Percentiles rank a stretch among this genome's conserved stretches.
Evolutionary conservation across 1,284 basidiomycete species (phyloP).

Genomic region (Vanrija humicola): DNA sequence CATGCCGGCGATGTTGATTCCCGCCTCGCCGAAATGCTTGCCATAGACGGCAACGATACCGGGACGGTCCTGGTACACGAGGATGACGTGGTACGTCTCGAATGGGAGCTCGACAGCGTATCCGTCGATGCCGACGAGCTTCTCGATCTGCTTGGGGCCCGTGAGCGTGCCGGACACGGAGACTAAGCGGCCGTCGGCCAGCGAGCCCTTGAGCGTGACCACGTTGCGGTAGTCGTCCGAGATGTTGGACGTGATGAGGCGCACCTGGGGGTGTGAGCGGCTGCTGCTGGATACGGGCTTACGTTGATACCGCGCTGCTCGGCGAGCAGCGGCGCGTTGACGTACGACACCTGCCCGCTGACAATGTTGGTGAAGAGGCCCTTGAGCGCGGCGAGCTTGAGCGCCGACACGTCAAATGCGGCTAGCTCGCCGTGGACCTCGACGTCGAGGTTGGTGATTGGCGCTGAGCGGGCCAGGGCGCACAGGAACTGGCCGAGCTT

Average conservation of each 20-base stretch:
- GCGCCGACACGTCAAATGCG: not conserved
- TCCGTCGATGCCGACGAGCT: conserved; percentile 10
- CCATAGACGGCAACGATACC: conserved; percentile 11
- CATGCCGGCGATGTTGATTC: conserved; percentile 11
- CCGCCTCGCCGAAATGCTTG: conserved; percentile 1
- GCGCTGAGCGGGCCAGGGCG: conserved; percentile 1
- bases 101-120: conserved; percentile 5
- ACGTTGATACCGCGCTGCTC: not conserved
- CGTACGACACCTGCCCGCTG: conserved; percentile 10
- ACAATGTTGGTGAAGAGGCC: conserved; percentile 6
- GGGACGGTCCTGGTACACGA: conserved; percentile 7
- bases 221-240: conserved; percentile 8
- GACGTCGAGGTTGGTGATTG: conserved; percentile 2
- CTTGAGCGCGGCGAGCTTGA: conserved; percentile 8
- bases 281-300: not conserved
- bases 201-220: conserved; percentile 6
- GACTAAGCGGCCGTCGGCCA: conserved; percentile 2
- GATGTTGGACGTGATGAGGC: not conserved
- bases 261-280: not conserved
- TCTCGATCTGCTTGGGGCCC: conserved; percentile 8
- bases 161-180: conserved; percentile 7
- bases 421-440: conserved; percentile 7
- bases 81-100: conserved; percentile 7
- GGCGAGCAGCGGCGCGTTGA: conserved; percentile 9
- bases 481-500: conserved; percentile 10